Evolutionary conservation across 768 basidiomycete genomes (phyloP).

Genomic region (Russula emetica): DNA sequence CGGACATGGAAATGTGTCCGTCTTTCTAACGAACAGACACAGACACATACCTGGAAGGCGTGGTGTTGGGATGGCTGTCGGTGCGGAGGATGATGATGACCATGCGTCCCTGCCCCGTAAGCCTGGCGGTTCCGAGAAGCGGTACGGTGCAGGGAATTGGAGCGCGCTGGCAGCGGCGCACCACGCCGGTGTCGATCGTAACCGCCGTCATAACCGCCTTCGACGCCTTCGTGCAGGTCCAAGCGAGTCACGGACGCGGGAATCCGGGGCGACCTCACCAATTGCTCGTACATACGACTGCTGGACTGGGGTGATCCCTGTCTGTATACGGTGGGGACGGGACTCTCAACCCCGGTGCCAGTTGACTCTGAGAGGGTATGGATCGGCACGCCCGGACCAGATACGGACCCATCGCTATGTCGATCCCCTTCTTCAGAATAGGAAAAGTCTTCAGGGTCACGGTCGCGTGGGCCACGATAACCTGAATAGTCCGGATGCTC

Average conservation of each 20-base stretch:
- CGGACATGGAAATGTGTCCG: conserved; percentile 3
- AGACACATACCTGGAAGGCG: conserved; percentile 9
- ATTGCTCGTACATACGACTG: conserved; percentile 27
- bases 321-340: conserved; percentile 25
- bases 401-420: conserved; percentile 8
- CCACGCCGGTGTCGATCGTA: conserved; percentile 13
- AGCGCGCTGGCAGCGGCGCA: neutral
- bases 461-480: neutral
- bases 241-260: conserved; percentile 14
- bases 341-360: conserved; percentile 14
- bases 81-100: neutral
- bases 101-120: neutral
- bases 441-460: conserved; percentile 15
- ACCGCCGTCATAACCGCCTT: neutral
- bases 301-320: conserved; percentile 4
- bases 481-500: conserved; percentile 4
- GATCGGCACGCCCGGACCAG: neutral
- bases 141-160: neutral
- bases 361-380: conserved; percentile 22
- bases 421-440: conserved; percentile 21
- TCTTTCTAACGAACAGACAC: neutral
- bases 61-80: conserved; percentile 14
- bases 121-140: neutral
- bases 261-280: neutral
- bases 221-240: conserved; percentile 18